Evolutionary conservation across 345 rosid genomes (phyloP).

Genomic region (Salix koriyanagi): DNA sequence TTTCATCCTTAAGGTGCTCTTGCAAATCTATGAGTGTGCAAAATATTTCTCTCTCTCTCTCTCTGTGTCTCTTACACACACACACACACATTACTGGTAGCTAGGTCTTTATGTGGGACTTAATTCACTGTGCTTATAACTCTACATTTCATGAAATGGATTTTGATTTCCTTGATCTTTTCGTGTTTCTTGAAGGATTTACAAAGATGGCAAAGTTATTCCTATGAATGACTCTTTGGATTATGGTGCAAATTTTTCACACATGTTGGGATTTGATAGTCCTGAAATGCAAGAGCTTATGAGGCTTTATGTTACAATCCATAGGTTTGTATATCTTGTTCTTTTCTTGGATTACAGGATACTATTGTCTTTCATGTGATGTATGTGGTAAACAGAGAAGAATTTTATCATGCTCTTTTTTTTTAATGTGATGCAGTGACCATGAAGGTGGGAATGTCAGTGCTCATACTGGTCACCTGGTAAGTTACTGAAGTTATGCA

Average conservation of each 20-base stretch:
- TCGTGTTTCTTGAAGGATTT: slow-evolving; percentile 40
- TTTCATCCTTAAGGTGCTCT: too few species aligned
- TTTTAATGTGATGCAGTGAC: slow-evolving; percentile 54
- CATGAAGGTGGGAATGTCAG: slow-evolving; percentile 99
- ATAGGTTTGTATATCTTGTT: slow-evolving; percentile 49
- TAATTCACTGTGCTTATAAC: not conserved
- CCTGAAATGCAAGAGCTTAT: slow-evolving; percentile 88
- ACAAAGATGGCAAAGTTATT: slow-evolving; percentile 73
- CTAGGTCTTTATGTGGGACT: not conserved
- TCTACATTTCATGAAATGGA: not conserved
- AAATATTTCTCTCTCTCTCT: not conserved
- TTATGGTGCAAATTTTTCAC: slow-evolving; percentile 87
- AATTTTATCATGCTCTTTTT: not conserved
- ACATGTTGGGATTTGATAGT: slow-evolving; percentile 88
- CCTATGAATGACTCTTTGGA: slow-evolving; percentile 71
- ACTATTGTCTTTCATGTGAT: not conserved
- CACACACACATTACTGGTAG: not conserved
- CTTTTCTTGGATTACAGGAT: not conserved
- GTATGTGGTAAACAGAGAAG: not conserved
- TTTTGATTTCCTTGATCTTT: not conserved
- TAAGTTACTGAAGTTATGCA: slow-evolving; percentile 29
- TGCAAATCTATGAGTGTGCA: too few species aligned
- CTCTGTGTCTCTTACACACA: too few species aligned
- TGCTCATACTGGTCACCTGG: slow-evolving; percentile 98
- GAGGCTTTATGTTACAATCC: slow-evolving; percentile 97